Base-by-base conservation (phyloP, 2,329 filamentous ascomycete species). In the Monosporascus cannonballus region DNA sequence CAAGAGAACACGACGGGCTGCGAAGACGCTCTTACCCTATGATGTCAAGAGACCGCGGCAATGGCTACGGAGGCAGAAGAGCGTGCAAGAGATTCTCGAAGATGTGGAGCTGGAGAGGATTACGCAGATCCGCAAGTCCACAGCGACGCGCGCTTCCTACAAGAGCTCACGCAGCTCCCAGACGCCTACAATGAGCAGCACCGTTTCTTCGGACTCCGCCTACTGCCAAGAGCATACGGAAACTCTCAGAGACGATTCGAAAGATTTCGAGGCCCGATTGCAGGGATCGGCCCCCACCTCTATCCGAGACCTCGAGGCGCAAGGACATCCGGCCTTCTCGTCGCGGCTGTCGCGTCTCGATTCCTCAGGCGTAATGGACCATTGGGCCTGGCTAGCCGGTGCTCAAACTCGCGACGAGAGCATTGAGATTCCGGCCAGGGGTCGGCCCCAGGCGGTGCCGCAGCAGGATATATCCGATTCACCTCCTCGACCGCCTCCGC, bases 191-290 rank as follows among this genome's bases (percentile, higher is more conserved):
- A 42, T 48, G 22, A 50, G 54, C 27, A 51, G 61, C n/a, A 51
- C 59, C n/a, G 48, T 59, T 7, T 25, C 56, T 3, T 54, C 51
- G 17, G 51, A 59, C 25, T 46, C 54, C 15, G 51, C 54, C 20
- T 51, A 51, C 2, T 56, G 59, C 22, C 59, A 62, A 9, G 61
- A 56, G 42, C 58, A 69, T 52, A 64, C 60, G 4, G 56, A 53
- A 39, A 63, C 51, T 9, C 53, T 69, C 1, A 64, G 59, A 36
- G 64, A 61, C 2, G 68, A 73, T 37, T 72, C 67, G 68, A 75
- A 74, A 55, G 67, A 67, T 25, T 69, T 68, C 56, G 73, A 75
- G 57, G 71, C 72, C 2, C 60, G 62, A 37, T 49, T 67, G 3
- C 64, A 67, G 46, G 59, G 54, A 8, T 65, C 69, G 11, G 59